A percentile compares a stretch with the other conserved stretches of the same genome.
These are phyloP conservation scores for Colletotrichum australisinense DNA, from an alignment of 2,329 filamentous ascomycete genomes.

Conservation along the genomic window DNA sequence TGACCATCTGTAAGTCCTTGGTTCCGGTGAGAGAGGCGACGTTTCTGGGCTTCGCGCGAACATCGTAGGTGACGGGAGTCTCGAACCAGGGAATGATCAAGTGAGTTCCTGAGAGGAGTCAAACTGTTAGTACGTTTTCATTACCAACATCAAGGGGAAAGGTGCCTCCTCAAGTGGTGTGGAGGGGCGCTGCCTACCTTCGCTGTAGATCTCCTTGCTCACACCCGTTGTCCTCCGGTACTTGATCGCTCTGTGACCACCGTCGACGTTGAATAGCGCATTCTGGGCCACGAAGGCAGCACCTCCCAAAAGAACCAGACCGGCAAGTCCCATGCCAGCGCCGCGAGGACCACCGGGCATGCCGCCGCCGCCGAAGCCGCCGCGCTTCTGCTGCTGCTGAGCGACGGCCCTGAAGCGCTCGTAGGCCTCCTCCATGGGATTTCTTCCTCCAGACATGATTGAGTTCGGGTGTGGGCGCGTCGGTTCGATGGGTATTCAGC, in stretches of 20 bases:
- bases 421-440: slow-evolving; percentile 62
- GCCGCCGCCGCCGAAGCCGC: slow-evolving; percentile 53
- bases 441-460: slow-evolving; percentile 40
- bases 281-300: slow-evolving; percentile 66
- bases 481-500: not conserved
- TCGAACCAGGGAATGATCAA: slow-evolving; percentile 97
- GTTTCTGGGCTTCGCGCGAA: slow-evolving; percentile 96
- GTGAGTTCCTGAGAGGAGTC: slow-evolving; percentile 77
- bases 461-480: not conserved
- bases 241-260: slow-evolving; percentile 99
- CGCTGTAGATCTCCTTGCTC: slow-evolving; percentile 93
- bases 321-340: slow-evolving; percentile 53
- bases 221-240: slow-evolving; percentile 94
- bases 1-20: slow-evolving; percentile 99
- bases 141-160: not conserved
- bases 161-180: slow-evolving; percentile 1
- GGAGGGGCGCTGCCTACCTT: slow-evolving; percentile 71
- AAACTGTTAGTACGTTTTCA: not conserved
- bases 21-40: slow-evolving; percentile 97
- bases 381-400: slow-evolving; percentile 51
- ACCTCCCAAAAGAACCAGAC: slow-evolving; percentile 57
- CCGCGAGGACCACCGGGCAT: slow-evolving; percentile 51
- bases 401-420: slow-evolving; percentile 62
- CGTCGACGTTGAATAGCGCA: slow-evolving; percentile 86
- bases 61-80: slow-evolving; percentile 95